Percentiles rank a stretch among this genome's conserved stretches.
These are phyloP conservation scores for Pyracantha coccinea DNA, from an alignment of 331 rosid species.

Conservation along the genomic window DNA sequence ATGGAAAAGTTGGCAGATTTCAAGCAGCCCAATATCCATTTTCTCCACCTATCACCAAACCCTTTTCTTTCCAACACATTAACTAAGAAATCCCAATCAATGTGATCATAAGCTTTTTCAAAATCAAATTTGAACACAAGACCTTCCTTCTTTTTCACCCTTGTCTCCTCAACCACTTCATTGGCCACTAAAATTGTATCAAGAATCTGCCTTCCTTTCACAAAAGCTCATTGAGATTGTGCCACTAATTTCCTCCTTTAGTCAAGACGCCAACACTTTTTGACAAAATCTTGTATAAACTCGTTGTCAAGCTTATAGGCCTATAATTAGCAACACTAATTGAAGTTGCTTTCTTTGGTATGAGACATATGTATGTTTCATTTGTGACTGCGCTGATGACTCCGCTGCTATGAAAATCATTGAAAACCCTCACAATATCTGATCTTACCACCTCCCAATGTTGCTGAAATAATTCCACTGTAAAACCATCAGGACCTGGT, in stretches of 20 bases:
- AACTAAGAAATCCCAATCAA: no score
- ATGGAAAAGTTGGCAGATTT: no score
- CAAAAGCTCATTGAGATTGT: background rate
- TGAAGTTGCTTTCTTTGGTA: background rate
- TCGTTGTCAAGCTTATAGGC: background rate
- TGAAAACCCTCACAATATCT: background rate
- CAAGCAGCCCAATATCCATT: no score
- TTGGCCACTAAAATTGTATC: background rate
- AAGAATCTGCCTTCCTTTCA: background rate
- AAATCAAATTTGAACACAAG: background rate
- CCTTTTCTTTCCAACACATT: no score
- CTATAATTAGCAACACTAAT: background rate
- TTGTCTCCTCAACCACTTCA: background rate
- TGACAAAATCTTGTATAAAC: background rate
- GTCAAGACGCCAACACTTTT: background rate
- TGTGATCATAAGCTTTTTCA: background rate
- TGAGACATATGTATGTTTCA: no score
- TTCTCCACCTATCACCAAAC: no score
- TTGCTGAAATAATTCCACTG: background rate
- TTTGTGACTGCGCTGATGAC: background rate
- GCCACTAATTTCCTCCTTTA: background rate
- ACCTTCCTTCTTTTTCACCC: background rate
- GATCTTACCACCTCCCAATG: background rate
- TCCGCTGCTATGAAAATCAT: background rate
- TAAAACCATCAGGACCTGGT: background rate